Evolutionary conservation across 1,284 basidiomycete genomes (phyloP), one percentile per base, ranked within the genome.

Genomic region (Trichosporon asahii): DNA sequence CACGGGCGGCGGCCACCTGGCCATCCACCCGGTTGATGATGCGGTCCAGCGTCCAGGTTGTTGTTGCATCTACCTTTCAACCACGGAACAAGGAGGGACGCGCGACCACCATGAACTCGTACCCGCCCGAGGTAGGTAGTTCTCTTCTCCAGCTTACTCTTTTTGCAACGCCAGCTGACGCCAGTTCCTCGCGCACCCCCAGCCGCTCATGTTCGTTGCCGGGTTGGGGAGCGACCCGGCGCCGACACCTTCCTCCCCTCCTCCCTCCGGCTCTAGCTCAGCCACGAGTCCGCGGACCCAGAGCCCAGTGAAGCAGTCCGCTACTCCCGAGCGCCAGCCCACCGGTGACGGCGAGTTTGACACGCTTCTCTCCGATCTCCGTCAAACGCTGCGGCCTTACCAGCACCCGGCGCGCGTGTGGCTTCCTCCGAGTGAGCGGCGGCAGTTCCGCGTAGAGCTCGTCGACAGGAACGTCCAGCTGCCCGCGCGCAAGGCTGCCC

Each of bases 201-300:
- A 89, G 44, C 95, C 95, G 27, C 89, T 96, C 65, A 92, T 97
- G 91, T 96, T 96, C 79, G 90, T 95, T 33, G 93, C 93, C 27
- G 94, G 95, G 0, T 87, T 97, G 53, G 64, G 90, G 60, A 60
- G 49, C 44, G 37, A 44, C 37, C 21, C 44, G 49, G 86, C 91
- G 23, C 44, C 67, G 21, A 35, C 40, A 15, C 21, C 35, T 3
- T n/a, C 64, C 15, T 53, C 65, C n/a, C 49, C 46, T 31, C 33
- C 46, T 31, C 33, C 46, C 15, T 12, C 65, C 7, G 11, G 31
- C n/a, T 33, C 65, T 31, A 5, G 49, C 11, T 37, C 49, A 18
- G 25, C 65, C 7, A 23, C 65, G 65, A 29, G 46, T 14, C 44
- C 65, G 18, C 33, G 29, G 23, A 11, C 33, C 27, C 12, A 21